Base-by-base conservation (phyloP, 1,284 basidiomycete species). In the Malassezia globosa region DNA sequence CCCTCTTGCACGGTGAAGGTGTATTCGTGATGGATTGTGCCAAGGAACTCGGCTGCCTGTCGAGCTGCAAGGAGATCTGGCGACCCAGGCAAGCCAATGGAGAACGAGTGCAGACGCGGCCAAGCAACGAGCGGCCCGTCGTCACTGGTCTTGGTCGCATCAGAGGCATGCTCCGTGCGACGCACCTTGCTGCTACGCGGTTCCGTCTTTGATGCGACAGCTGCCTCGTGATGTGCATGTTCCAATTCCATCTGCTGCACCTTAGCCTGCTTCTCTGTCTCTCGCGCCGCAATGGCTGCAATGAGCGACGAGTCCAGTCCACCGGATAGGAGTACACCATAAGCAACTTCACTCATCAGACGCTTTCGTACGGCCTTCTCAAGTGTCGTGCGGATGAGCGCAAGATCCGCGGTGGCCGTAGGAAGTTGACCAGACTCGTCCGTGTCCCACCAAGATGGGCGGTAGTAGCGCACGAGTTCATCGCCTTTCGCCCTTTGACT, bases 1-100 rank as follows among this genome's bases (percentile, higher is more conserved):
- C 94, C 94, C 74, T 97, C 94, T 73, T 97, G 88, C 8, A 97
- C 87, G 16, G 92, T 96, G 75, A 99, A 99, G 16, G 88, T 85
- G 74, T 90, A 95, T 75, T 96, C 94, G 73, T 97, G 92, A 72
- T 99, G 94, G 4, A 85, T 80, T 0, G 94, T 97, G 35, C 90
- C 90, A 39, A 99, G 78, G 76, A 81, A 95, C 63, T 84, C 83
- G 25, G 94, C 94, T 0, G 85, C 94, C 73, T 92, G 90, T 51
- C 86, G 80, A 4, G 94, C 94, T 1, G 94, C 94, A 42, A 95
- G 73, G 35, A 96, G 78, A 74, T 99, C 94, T 3, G 94, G 94
- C 5, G 94, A 94, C 74, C 88, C 84, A 66, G 87, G 84, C 35
- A 99, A 78, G 57, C 94, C 94, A 61, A 97, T 85, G 7, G 92